Conservation (phyloP, 768 basidiomycete genomes). For the Phylloporus rhodoxanthus region DNA sequence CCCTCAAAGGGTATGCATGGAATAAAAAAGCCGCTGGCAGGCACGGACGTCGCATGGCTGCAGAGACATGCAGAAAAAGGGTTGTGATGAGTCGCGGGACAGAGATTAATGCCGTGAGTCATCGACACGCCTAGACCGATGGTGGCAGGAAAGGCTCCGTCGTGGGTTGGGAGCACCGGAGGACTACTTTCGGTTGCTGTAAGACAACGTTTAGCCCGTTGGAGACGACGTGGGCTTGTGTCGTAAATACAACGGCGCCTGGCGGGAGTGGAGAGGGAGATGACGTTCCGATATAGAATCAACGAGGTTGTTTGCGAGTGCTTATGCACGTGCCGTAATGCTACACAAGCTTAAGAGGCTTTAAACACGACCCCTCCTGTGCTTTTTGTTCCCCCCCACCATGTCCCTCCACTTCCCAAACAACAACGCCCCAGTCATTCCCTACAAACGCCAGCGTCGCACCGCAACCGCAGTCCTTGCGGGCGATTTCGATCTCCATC, state of each 20-base stretch:
- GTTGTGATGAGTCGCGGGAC: conserved; percentile 12
- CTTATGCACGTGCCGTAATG: conserved; percentile 35
- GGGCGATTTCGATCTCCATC: conserved; percentile 64
- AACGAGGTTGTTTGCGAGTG: conserved; percentile 33
- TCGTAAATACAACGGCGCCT: not conserved
- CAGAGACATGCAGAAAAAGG: conserved; percentile 20
- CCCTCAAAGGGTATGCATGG: not conserved
- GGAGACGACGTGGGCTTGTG: not conserved
- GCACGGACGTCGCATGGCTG: conserved; percentile 17
- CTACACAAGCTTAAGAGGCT: conserved; percentile 31
- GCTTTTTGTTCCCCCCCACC: conserved; percentile 16
- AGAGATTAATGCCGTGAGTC: conserved; percentile 16
- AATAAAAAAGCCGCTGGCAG: conserved; percentile 4
- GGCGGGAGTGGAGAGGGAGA: not conserved
- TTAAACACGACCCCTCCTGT: conserved; percentile 32
- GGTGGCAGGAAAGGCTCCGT: not conserved
- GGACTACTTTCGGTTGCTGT: too few relatives aligned
- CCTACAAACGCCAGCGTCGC: conserved; percentile 42
- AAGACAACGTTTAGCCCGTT: too few relatives aligned
- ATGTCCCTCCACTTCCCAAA: conserved; percentile 21
- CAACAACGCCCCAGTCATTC: conserved; percentile 10
- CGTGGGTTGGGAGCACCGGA: too few relatives aligned
- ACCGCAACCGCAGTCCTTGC: conserved; percentile 73
- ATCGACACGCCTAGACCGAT: conserved; percentile 11
- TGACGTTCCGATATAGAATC: conserved; percentile 27